Evolutionary conservation across 768 basidiomycete genomes (phyloP).

Genomic region (Boletus subcaerulescens): DNA sequence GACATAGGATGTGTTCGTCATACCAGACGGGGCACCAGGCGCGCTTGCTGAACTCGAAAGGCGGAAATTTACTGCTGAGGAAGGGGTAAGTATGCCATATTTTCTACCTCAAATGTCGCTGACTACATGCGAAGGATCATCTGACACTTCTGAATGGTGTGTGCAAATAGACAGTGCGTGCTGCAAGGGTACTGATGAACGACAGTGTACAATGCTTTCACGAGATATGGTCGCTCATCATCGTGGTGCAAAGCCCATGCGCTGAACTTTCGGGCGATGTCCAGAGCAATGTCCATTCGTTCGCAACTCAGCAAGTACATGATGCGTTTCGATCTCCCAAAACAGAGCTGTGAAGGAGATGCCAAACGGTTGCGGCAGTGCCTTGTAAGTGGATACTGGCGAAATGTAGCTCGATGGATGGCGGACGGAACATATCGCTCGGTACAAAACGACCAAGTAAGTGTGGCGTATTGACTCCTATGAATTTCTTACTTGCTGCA

Average conservation of each 20-base stretch:
- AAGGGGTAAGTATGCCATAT: slow-evolving; percentile 65
- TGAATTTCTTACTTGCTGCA: slow-evolving; percentile 30
- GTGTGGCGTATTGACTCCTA: slow-evolving; percentile 18
- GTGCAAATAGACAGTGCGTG: not conserved
- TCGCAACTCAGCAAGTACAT: slow-evolving; percentile 95
- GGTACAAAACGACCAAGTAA: slow-evolving; percentile 79
- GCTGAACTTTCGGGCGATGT: slow-evolving; percentile 91
- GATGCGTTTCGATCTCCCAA: slow-evolving; percentile 79
- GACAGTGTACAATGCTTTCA: slow-evolving; percentile 91
- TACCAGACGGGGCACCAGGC: slow-evolving; percentile 80
- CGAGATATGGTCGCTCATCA: slow-evolving; percentile 75
- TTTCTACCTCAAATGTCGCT: not conserved
- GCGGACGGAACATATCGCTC: slow-evolving; percentile 93
- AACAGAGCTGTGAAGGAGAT: slow-evolving; percentile 89
- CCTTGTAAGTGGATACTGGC: slow-evolving; percentile 90
- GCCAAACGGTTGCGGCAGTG: slow-evolving; percentile 79
- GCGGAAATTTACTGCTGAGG: slow-evolving; percentile 95
- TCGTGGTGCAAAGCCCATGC: slow-evolving; percentile 94
- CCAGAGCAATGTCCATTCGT: slow-evolving; percentile 90
- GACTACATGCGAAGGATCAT: slow-evolving; percentile 66
- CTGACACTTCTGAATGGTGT: slow-evolving; percentile 92
- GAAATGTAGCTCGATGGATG: slow-evolving; percentile 87
- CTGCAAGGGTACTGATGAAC: slow-evolving; percentile 1
- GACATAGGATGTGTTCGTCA: slow-evolving; percentile 81
- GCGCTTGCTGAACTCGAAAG: slow-evolving; percentile 89